phyloP scores from a whole-genome alignment of 1,284 basidiomycete species.

The Apiotrichum laibachii region DNA sequence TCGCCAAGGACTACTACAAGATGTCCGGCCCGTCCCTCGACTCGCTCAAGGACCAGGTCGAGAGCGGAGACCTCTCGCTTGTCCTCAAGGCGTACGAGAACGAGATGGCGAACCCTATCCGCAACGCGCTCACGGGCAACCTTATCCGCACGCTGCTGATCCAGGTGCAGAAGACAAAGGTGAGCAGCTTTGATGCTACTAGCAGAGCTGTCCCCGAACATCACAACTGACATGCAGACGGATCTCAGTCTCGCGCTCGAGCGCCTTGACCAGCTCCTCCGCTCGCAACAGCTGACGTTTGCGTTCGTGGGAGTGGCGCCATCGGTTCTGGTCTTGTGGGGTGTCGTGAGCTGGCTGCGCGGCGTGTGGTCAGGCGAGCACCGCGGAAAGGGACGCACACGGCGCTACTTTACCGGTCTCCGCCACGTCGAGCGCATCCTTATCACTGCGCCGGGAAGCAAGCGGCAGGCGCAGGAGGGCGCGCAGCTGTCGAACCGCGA shows the following conservation, averaged over 20 bases:
- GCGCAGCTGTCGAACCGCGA: conserved; percentile 51
- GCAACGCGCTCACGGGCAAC: conserved; percentile 74
- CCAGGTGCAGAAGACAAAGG: conserved; percentile 96
- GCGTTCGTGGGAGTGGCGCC: conserved; percentile 96
- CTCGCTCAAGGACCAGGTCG: conserved; percentile 65
- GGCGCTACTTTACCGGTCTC: conserved; percentile 52
- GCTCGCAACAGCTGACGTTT: conserved; percentile 93
- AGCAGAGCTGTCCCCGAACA: no score
- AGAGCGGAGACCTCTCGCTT: conserved; percentile 79
- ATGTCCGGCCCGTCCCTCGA: conserved; percentile 61
- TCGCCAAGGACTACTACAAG: conserved; percentile 70
- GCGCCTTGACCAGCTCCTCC: conserved; percentile 84
- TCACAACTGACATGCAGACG: conserved; percentile 57
- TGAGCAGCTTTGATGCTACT: conserved; percentile 42
- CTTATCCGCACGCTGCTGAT: conserved; percentile 84
- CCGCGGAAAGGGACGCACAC: conserved; percentile 44
- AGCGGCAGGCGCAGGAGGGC: conserved; percentile 26
- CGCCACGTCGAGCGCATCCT: conserved; percentile 70
- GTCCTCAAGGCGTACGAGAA: conserved; percentile 87
- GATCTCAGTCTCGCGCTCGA: conserved; percentile 83
- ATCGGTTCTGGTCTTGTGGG: conserved; percentile 75
- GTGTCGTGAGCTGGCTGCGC: conserved; percentile 59
- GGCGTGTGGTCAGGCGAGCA: conserved; percentile 55
- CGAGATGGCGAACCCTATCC: conserved; percentile 81
- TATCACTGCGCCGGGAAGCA: conserved; percentile 29